These are phyloP conservation scores for Fusarium vanettenii DNA, from an alignment of 2,329 filamentous ascomycete species.

Conservation along the genomic window DNA sequence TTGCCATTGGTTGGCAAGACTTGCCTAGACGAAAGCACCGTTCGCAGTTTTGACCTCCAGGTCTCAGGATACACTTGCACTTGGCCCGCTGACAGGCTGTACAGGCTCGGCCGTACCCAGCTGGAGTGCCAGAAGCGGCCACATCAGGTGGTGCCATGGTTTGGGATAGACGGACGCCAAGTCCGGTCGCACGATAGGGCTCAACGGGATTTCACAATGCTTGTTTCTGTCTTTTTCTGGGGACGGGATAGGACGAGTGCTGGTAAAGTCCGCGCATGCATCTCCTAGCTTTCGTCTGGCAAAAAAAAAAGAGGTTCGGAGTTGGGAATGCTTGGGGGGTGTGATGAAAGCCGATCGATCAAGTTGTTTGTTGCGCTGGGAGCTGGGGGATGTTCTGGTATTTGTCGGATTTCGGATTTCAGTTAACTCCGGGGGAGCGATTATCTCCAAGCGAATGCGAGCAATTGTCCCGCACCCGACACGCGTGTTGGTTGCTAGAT, in stretches of 20 bases:
- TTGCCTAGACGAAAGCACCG: slow-evolving; percentile 60
- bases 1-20: slow-evolving; percentile 58
- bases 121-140: slow-evolving; percentile 42
- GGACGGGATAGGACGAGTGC: slow-evolving; percentile 16
- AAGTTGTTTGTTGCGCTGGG: background rate
- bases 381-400: background rate
- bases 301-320: background rate
- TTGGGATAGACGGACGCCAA: slow-evolving; percentile 21
- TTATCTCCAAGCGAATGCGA: background rate
- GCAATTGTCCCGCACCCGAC: background rate
- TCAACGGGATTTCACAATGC: slow-evolving; percentile 19
- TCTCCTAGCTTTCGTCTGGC: background rate
- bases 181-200: slow-evolving; percentile 27
- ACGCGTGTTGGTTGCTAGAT: background rate
- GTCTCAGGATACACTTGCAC: slow-evolving; percentile 59
- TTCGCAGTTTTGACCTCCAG: slow-evolving; percentile 50
- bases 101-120: slow-evolving; percentile 58
- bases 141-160: slow-evolving; percentile 39
- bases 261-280: background rate
- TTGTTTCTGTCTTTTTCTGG: background rate
- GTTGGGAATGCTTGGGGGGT: background rate
- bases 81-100: slow-evolving; percentile 61
- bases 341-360: slow-evolving; percentile 19
- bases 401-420: slow-evolving; percentile 20
- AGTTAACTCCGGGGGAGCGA: slow-evolving; percentile 11